A percentile compares a stretch with the other conserved stretches of the same genome.
Evolutionary conservation across 371 early-diverging fungal species (phyloP).

Genomic region (Apophysomyces ossiformis): DNA sequence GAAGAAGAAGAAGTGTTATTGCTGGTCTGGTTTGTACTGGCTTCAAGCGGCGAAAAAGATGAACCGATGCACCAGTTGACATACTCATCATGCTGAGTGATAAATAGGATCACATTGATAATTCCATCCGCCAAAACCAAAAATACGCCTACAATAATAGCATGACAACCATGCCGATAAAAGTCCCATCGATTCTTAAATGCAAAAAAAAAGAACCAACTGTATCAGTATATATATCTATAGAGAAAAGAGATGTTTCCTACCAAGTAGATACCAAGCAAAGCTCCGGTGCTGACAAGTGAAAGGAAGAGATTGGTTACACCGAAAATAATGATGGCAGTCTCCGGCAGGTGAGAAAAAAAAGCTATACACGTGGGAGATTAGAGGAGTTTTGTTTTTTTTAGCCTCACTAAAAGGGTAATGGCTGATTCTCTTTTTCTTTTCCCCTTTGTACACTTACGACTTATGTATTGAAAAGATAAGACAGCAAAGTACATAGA

Average conservation of each 20-base stretch:
- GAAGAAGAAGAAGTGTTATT: not conserved
- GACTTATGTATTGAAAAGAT: constrained; percentile 28
- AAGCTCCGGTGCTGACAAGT: constrained; percentile 14
- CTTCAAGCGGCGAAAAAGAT: constrained; percentile 2
- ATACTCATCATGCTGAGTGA: constrained; percentile 20
- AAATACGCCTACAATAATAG: constrained; percentile 17
- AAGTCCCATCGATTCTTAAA: constrained; percentile 18
- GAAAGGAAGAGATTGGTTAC: constrained; percentile 21
- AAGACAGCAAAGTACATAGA: constrained; percentile 27
- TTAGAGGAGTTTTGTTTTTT: no score
- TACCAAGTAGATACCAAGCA: constrained; percentile 24
- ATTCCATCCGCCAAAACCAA: constrained; percentile 24
- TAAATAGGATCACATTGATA: constrained; percentile 28
- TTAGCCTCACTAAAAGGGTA: no score
- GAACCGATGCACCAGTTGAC: constrained; percentile 19
- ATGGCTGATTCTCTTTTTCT: no score
- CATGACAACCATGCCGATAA: constrained; percentile 1
- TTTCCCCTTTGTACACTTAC: constrained; percentile 17
- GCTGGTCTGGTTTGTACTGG: not conserved
- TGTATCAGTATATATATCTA: not conserved
- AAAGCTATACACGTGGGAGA: constrained; percentile 17
- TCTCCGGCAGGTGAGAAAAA: constrained; percentile 21
- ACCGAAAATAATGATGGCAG: constrained; percentile 25
- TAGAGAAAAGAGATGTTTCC: not conserved
- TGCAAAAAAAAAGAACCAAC: not conserved